Evolutionary conservation across 2,329 filamentous ascomycete genomes (phyloP), one percentile per base, ranked within the genome.

Genomic region (Karstenula rhodostoma): DNA sequence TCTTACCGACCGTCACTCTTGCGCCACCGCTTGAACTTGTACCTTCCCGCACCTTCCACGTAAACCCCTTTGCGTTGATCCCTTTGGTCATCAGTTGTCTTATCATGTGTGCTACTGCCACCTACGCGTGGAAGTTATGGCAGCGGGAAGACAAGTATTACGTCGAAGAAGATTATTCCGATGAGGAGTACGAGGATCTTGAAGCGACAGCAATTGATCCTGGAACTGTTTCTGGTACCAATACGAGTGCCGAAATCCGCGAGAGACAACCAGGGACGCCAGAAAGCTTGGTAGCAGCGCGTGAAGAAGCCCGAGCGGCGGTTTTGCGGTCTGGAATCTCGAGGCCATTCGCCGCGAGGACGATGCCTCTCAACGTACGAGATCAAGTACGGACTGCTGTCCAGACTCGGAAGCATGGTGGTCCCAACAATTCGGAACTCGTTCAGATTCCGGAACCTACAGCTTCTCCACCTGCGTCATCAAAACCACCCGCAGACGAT

Each of bases 1-100:
- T 13, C 19, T 33, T 59, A 37, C 52, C 57, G 15, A 59, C 57
- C 12, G 50, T 56, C 15, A 59, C 52, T 4, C 51, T 59, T 15
- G 33, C 47, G 4, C 46, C 52, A 3, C 51, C 46, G 23, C 35
- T 37, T 37, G 40, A 37, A 1, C 23, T 59, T n/a, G 17, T 32
- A 13, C 12, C 37, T 22, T 44, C 51, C 23, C 51, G 51, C 3
- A 32, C 35, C 3, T 23, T 54, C 17, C 13, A 52, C 12, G 32
- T 52, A 4, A 33, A 23, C 9, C 23, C 22, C n/a, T 4, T 52
- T 42, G 32, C 49, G 22, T 23, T 19, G 2, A 52, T 42, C 10
- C 33, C 51, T 7, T 22, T 54, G 1, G 23, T 54, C 15, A 44
- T 44, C 22, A 43, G 25, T 33, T 25, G 37, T 25, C 27, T 32